These are phyloP conservation scores for Trypanosomatidae sp. DNA, from an alignment of 208 protist species.

Conservation along the genomic window DNA sequence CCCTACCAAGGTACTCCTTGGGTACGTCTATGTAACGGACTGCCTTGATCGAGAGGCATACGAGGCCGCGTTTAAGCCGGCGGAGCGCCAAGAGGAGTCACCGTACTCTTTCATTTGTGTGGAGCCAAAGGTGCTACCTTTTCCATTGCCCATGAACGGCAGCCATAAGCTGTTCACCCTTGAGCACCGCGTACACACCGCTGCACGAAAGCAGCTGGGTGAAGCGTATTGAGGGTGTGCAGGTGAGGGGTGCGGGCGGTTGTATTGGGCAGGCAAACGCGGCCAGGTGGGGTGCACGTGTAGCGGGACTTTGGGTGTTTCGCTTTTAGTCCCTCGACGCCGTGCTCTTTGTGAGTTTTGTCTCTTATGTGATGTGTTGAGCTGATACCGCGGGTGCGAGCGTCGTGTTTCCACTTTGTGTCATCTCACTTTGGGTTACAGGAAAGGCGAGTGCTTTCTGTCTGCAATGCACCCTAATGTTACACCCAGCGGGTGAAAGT, in stretches of 20 bases:
- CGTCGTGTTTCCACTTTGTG: neutral
- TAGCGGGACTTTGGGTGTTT: neutral
- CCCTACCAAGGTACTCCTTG: constrained; percentile 86
- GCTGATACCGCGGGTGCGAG: neutral
- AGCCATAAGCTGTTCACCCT: constrained; percentile 91
- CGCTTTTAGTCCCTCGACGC: neutral
- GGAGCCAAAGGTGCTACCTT: constrained; percentile 65
- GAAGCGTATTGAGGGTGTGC: constrained; percentile 32
- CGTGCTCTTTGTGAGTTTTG: no score
- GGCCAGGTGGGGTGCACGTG: neutral
- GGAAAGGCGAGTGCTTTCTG: no score
- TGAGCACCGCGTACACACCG: constrained; percentile 67
- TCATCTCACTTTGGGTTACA: neutral
- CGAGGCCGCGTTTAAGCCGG: constrained; percentile 40
- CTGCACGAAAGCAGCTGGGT: constrained; percentile 75
- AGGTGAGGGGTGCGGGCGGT: neutral
- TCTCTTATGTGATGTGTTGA: no score
- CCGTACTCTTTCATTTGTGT: constrained; percentile 90
- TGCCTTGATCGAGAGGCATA: constrained; percentile 71
- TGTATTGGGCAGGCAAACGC: neutral
- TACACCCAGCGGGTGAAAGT: neutral
- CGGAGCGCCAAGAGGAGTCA: constrained; percentile 77
- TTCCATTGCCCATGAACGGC: constrained; percentile 89
- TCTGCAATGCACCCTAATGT: neutral
- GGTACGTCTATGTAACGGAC: constrained; percentile 89